Percentiles rank a stretch among this genome's conserved stretches.
These are phyloP conservation scores for Anisogramma anomala DNA, from an alignment of 2,329 filamentous ascomycete species.

Conservation along the genomic window DNA sequence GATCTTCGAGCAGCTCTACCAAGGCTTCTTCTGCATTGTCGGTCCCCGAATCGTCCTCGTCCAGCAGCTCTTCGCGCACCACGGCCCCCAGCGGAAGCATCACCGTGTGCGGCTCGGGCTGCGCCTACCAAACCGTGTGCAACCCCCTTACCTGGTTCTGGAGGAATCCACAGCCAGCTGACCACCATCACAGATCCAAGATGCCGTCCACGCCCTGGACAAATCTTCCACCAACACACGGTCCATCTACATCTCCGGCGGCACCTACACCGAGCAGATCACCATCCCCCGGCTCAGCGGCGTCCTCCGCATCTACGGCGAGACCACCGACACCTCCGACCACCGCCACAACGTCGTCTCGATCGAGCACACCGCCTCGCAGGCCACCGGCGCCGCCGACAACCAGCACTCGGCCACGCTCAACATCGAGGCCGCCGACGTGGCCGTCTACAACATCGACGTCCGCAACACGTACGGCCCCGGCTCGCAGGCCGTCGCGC, in stretches of 20 bases:
- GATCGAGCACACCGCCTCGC: conserved; percentile 7
- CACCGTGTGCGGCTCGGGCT: conserved; percentile 11
- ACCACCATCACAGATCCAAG: conserved; percentile 7
- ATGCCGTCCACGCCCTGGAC: conserved; percentile 11
- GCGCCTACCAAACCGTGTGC: conserved; percentile 11
- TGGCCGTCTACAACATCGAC: conserved; percentile 47
- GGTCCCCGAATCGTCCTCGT: not conserved
- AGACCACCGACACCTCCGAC: conserved; percentile 33
- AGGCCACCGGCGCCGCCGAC: conserved; percentile 9
- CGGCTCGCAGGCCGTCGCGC: conserved; percentile 40
- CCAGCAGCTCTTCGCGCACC: conserved; percentile 8
- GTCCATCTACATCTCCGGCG: conserved; percentile 21
- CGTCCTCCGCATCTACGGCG: conserved; percentile 42
- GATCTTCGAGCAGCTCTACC: not conserved
- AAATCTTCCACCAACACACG: conserved; percentile 6
- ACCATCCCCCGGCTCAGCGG: conserved; percentile 35
- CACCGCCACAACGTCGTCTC: conserved; percentile 36
- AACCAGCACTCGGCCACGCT: conserved; percentile 30
- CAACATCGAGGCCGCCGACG: conserved; percentile 31
- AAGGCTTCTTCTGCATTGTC: not conserved
- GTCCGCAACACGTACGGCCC: conserved; percentile 36
- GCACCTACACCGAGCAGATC: conserved; percentile 48
- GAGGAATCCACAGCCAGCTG: not conserved
- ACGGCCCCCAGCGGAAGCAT: conserved; percentile 12
- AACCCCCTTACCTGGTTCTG: too few species aligned